Percentiles rank a stretch among this genome's conserved stretches.
These are phyloP conservation scores for Plectosphaerella plurivora DNA, from an alignment of 2,329 filamentous ascomycete species.

Conservation along the genomic window DNA sequence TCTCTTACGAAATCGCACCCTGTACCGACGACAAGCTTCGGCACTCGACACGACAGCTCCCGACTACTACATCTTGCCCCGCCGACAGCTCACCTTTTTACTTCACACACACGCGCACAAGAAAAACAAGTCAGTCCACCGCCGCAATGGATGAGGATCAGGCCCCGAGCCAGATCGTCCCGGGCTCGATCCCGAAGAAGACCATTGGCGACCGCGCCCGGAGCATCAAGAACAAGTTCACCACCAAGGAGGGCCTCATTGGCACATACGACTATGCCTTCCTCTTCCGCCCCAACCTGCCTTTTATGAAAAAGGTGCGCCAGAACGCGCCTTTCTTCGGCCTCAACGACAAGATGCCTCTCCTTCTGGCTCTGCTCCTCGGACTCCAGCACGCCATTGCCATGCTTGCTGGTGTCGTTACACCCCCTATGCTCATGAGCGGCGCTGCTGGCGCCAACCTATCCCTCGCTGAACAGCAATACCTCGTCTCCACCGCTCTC, in stretches of 20 bases:
- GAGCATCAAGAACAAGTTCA: constrained; percentile 35
- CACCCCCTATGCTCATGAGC: constrained; percentile 70
- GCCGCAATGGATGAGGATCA: constrained; percentile 52
- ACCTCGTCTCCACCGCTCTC: constrained; percentile 72
- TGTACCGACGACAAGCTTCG: background rate
- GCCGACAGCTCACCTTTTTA: background rate
- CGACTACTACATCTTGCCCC: background rate
- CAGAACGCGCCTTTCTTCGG: constrained; percentile 75
- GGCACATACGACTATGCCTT: constrained; percentile 89
- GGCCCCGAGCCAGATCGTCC: constrained; percentile 44
- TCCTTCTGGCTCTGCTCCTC: constrained; percentile 67
- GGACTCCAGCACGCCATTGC: constrained; percentile 76
- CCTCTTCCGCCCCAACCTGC: constrained; percentile 76
- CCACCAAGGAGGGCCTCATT: constrained; percentile 67
- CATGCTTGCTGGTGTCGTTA: constrained; percentile 73
- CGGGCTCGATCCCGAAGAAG: constrained; percentile 26
- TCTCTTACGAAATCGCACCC: background rate
- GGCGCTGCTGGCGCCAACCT: constrained; percentile 61
- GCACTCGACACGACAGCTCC: background rate
- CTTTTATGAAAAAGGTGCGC: constrained; percentile 66
- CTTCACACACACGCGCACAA: background rate
- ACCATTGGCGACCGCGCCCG: constrained; percentile 24
- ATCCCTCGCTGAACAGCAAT: constrained; percentile 56
- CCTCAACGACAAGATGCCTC: constrained; percentile 73
- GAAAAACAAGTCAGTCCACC: background rate